Evolutionary conservation across 2,329 filamentous ascomycete genomes (phyloP).

Genomic region (Arthrinium phaeospermum): DNA sequence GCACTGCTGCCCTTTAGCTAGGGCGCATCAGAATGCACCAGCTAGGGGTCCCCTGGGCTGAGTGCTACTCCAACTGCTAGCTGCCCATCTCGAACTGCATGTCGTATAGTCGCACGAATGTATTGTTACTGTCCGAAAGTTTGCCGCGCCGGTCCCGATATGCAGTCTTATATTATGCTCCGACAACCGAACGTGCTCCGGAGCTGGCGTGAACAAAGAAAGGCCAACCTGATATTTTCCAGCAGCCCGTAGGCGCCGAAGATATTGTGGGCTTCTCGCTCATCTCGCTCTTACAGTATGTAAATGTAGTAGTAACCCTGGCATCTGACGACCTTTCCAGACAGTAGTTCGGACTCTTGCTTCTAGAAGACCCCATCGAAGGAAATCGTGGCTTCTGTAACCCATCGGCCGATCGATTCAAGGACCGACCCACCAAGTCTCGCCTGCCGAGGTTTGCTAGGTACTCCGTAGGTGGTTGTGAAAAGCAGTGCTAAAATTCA

Average conservation of each 20-base stretch:
- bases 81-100: neutral
- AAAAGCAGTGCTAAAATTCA: neutral
- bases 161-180: neutral
- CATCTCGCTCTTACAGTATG: neutral
- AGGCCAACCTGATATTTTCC: neutral
- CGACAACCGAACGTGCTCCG: constrained; percentile 4
- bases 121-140: neutral
- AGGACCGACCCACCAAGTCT: neutral
- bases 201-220: neutral
- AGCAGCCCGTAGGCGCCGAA: neutral
- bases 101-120: neutral
- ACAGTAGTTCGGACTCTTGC: neutral
- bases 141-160: neutral
- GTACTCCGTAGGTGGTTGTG: neutral
- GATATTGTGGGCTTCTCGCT: neutral
- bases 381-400: constrained; percentile 7
- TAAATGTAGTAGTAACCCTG: neutral
- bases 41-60: neutral
- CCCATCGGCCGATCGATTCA: constrained; percentile 11
- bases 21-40: neutral
- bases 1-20: neutral
- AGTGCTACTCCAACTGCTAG: neutral
- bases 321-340: neutral
- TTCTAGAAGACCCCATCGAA: constrained; percentile 11
- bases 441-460: constrained; percentile 10